Base-by-base conservation (phyloP, 805 yeast species). In the Wickerhamiella kazuoi region DNA sequence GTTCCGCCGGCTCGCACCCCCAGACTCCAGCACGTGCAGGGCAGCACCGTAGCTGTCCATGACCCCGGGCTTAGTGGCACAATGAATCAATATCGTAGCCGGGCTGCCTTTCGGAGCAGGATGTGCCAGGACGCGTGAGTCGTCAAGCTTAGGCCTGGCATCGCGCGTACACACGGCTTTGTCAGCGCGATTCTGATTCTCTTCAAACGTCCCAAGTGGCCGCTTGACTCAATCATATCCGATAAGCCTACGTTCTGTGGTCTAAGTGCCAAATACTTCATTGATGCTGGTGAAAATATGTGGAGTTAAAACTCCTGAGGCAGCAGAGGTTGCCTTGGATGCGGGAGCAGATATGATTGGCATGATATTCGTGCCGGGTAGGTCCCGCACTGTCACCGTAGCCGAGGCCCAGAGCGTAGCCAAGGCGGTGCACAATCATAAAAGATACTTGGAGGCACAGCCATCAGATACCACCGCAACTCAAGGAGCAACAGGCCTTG, bases 321-420 rank as follows among this genome's bases (percentile, higher is more conserved):
- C 81, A 0, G 96, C 95, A 0, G 44, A 57, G n/a, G 51, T 50
- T 4, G 95, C 95, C 0, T 59, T 84, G 0, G 71, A 68, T 0
- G 45, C 63, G 5, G 93, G 93, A 0, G 86, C 96, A 0, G 71
- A 79, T 46, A 55, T 82, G 31, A 50, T 87, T 2, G 98, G 98
- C 1, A 72, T 81, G 47, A 90, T 90, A 21, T 56, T 90, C 53
- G 97, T 84, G 2, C 97, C 96, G 0, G 69, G 69, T 18, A 62
- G 94, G 41, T 68, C 70, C 30, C 68, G 98, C 40, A 81, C 94
- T 0, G 69, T 83, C 1, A 62, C 63, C 21, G 50, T 53, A 1
- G 60, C 47, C 1, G 55, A 54, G 2, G 86, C 83, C 0, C 47
- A 44, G 34, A 50, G 55, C 19, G 72, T 79, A 7, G 61, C 72